A percentile compares a stretch with the other conserved stretches of the same genome.
Conservation (phyloP, 345 rosid genomes). For the Nasturtium officinale region DNA sequence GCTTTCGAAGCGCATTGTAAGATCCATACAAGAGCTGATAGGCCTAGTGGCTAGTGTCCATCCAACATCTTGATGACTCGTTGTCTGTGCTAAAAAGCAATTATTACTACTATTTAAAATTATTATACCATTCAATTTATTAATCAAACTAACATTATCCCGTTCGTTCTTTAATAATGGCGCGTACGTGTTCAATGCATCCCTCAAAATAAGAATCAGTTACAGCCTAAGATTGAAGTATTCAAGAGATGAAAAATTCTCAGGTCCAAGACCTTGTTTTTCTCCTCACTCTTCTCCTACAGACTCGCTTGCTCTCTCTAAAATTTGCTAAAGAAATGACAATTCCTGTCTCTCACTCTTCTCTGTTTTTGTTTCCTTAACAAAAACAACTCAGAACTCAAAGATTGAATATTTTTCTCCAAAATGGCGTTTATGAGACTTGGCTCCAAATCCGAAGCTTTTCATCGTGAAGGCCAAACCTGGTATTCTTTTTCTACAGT, state of each 20-base stretch:
- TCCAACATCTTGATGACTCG: no score
- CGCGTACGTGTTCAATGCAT: background rate
- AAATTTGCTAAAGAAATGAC: conserved; percentile 21
- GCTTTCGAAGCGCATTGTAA: no score
- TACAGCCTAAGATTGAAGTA: conserved; percentile 18
- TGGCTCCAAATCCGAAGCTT: conserved; percentile 73
- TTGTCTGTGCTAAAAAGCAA: no score
- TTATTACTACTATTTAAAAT: no score
- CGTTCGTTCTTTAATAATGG: no score
- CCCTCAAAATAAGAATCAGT: background rate
- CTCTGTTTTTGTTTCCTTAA: conserved; percentile 16
- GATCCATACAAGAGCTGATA: no score
- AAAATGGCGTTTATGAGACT: conserved; percentile 72
- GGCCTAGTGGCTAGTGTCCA: no score
- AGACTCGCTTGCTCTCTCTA: conserved; percentile 46
- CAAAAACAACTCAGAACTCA: conserved; percentile 1
- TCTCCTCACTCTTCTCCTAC: conserved; percentile 46
- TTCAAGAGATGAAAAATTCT: conserved; percentile 36
- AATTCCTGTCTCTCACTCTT: conserved; percentile 7
- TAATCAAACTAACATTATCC: background rate
- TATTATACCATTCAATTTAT: no score
- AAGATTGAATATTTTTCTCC: conserved; percentile 15
- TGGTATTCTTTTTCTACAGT: conserved; percentile 46
- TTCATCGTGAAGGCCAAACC: conserved; percentile 63
- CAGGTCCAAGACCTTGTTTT: conserved; percentile 27